Evolutionary conservation across 352 stramenopile species (phyloP), one percentile per base, ranked within the genome.

Genomic region (Blastocystis sp.): DNA sequence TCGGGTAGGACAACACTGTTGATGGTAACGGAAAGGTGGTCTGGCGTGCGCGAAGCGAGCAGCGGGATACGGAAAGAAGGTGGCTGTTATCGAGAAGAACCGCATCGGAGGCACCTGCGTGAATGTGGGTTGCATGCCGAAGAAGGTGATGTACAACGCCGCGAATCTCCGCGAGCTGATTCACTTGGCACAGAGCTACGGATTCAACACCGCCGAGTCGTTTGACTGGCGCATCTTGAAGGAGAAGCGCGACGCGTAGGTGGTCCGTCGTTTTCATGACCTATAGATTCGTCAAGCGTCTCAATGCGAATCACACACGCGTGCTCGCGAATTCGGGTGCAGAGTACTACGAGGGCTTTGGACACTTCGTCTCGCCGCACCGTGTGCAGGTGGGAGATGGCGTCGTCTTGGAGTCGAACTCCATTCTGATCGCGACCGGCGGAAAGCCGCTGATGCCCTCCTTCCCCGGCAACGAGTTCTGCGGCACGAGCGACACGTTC

Each of bases 131-230:
- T 98, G 95, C 90, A 95, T 98, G 65, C 95, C 96, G 21, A 98
- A 98, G 90, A 99, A 99, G 89, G 90, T 98, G 67, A 98, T 98
- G 94, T 98, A 92, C 78, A 96, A 97, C 88, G 89, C 92, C 3
- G 90, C 92, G 42, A 86, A 88, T 21, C 90, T 96, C 87, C 90
- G 91, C 44, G 93, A 96, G 86, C 89, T 91, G 78, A 86, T 93
- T 53, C 59, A 89, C 48, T 89, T 90, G 63, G 89, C 89, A 56
- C 77, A 86, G 46, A 90, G 92, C 87, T 94, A 93, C 88, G 90
- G 89, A 71, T 93, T 93, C 88, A 87, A 86, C 34, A 90, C 90
- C 56, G 84, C 87, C 3, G 32, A 78, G 6, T 78, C 69, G 1
- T 87, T 61, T 53, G 61, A 87, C 46, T 87, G 46, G 57, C 44